Evolutionary conservation across 208 protist species (phyloP), one percentile per base, ranked within the genome.

Genomic region (Cochliopodium minus): DNA sequence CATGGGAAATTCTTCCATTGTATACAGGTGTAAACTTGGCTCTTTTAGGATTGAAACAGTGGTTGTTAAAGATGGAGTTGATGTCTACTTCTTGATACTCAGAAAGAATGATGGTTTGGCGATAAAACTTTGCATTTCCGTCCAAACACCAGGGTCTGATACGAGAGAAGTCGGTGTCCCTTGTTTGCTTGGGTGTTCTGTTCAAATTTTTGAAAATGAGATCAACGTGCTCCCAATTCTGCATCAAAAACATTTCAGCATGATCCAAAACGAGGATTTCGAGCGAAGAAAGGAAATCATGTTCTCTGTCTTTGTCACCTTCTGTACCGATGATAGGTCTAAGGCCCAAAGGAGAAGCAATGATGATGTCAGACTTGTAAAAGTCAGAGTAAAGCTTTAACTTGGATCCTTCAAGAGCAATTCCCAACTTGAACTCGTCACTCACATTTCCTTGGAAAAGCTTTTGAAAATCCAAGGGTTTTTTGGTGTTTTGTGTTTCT

Each of bases 401-500:
- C 17, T 70, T 65, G 25, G 69, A 72, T 28, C 71, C 69, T 62
- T 78, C 69, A 17, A 83, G 57, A 1, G 47, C 29, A 26, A 49
- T 30, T 10, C 89, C 89, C 10, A 95, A 72, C 57, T 81, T 81
- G 72, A 95, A 96, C 46, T 76, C 66, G 67, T 96, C 91, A 61
- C 95, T 86, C 45, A 87, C 87, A 69, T 96, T 95, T 46, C 88
- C 89, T 33, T 79, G 71, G 53, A 96, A 94, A 59, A 82, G 70
- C 34, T 83, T 62, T 64, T 83, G 74, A 62, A 83, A 94, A 57
- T 93, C 86, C 15, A 67, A 67, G 35, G 83, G 75, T 33, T 86
- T 79, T 34, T 76, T 69, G 38, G 61, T 48, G 58, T 87, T 86
- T 28, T 81, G 85, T 7, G 74, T 70, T 56, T 89, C 82, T 32